Percentiles rank a stretch among this genome's conserved stretches.
Conservation (phyloP, 805 yeast genomes). For the Kluyveromyces aestuarii region DNA sequence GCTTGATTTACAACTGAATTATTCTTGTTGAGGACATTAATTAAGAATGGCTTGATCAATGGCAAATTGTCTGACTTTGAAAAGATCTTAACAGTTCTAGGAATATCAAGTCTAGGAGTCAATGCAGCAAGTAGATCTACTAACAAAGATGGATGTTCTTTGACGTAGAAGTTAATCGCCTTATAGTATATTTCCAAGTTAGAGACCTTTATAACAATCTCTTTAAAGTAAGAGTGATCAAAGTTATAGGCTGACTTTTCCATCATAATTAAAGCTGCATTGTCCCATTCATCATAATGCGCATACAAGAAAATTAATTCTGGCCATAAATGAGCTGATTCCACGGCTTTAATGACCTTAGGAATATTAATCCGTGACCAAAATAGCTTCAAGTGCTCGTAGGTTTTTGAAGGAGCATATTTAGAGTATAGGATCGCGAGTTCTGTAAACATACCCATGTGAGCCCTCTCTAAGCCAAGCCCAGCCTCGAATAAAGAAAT, state of each 20-base stretch:
- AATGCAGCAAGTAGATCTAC: conserved; percentile 78
- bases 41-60: conserved; percentile 87
- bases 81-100: conserved; percentile 91
- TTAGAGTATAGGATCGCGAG: conserved; percentile 85
- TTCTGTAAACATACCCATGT: conserved; percentile 99
- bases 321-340: conserved; percentile 90
- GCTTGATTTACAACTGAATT: conserved; percentile 88
- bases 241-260: conserved; percentile 88
- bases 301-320: conserved; percentile 93
- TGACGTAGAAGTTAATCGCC: conserved; percentile 90
- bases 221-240: conserved; percentile 91
- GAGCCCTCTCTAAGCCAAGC: conserved; percentile 93
- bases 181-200: conserved; percentile 95
- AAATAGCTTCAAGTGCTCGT: conserved; percentile 94
- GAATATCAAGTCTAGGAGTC: conserved; percentile 83
- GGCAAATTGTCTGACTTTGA: conserved; percentile 94
- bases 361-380: conserved; percentile 99
- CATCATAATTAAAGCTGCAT: conserved; percentile 94
- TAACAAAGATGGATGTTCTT: conserved; percentile 83
- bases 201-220: conserved; percentile 86
- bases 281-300: conserved; percentile 99
- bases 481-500: conserved; percentile 93
- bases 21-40: conserved; percentile 84
- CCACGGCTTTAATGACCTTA: conserved; percentile 90
- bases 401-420: conserved; percentile 79